Conservation (phyloP, 352 stramenopile genomes). For the Pythium rishiriense region DNA sequence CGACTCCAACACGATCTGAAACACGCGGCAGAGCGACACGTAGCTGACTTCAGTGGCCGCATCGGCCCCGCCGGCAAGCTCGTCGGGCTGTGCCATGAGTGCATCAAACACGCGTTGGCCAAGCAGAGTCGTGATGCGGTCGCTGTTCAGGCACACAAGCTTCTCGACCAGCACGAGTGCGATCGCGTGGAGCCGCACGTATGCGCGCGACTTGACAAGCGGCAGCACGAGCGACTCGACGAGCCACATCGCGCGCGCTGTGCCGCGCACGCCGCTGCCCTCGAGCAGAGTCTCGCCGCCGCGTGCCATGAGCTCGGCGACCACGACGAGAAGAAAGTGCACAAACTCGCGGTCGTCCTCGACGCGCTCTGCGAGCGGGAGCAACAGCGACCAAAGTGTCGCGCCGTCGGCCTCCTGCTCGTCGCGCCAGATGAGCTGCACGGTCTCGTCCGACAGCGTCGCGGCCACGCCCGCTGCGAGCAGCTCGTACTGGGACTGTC, state of each 20-base stretch:
- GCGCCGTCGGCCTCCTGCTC: constrained; percentile 12
- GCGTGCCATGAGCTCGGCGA: constrained; percentile 22
- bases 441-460: constrained; percentile 18
- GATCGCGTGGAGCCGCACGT: constrained; percentile 24
- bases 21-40: constrained; percentile 46
- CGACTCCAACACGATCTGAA: constrained; percentile 35
- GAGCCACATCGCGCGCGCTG: constrained; percentile 25
- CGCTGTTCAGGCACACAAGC: constrained; percentile 16
- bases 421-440: constrained; percentile 26
- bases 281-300: constrained; percentile 11
- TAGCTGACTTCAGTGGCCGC: constrained; percentile 32
- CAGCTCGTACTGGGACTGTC: constrained; percentile 56
- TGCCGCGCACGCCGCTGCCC: constrained; percentile 11
- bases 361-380: constrained; percentile 33
- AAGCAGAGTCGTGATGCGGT: constrained; percentile 19
- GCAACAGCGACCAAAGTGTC: constrained; percentile 36
- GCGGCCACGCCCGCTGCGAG: constrained; percentile 23
- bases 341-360: constrained; percentile 23
- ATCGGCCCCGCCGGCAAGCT: not conserved
- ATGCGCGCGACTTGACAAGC: constrained; percentile 16
- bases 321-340: constrained; percentile 41
- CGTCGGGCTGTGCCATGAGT: constrained; percentile 9
- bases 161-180: constrained; percentile 22
- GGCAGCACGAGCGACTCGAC: constrained; percentile 30
- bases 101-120: constrained; percentile 24